Evolutionary conservation across 441 rosid species (phyloP).

Genomic region (Jatropha podagrica): DNA sequence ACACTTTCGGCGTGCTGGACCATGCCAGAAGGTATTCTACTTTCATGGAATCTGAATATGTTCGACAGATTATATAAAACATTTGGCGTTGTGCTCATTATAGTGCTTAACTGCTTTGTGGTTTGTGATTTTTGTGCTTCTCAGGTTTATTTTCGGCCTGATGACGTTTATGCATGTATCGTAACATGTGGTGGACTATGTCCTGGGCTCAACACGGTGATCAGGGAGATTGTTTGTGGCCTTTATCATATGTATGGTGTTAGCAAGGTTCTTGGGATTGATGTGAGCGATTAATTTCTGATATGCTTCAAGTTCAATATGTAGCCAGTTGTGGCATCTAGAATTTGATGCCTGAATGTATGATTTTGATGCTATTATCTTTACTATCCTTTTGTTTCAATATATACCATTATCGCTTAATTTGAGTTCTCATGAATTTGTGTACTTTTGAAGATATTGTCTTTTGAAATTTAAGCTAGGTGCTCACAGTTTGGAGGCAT

Average conservation of each 20-base stretch:
- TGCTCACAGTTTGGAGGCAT: not conserved
- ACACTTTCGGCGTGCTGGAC: constrained; percentile 93
- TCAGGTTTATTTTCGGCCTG: constrained; percentile 73
- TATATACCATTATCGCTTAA: not conserved
- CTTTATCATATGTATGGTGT: constrained; percentile 81
- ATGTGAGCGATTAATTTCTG: constrained; percentile 44
- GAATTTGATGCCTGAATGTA: not conserved
- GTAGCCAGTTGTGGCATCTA: not conserved
- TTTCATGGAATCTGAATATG: not conserved
- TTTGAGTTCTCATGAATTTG: not conserved
- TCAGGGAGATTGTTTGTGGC: constrained; percentile 85
- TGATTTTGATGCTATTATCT: not conserved
- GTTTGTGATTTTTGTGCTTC: constrained; percentile 5
- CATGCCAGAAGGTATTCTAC: constrained; percentile 72
- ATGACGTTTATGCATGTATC: constrained; percentile 84
- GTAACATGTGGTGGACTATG: constrained; percentile 96
- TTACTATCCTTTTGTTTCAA: too few relatives aligned
- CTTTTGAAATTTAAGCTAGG: not conserved
- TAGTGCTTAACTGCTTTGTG: not conserved
- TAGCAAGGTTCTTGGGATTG: constrained; percentile 72
- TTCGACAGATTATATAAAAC: not conserved
- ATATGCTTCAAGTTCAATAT: not conserved
- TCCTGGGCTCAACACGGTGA: constrained; percentile 92
- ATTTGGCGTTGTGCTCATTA: not conserved
- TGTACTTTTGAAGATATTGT: not conserved